These are phyloP conservation scores for Boletellus ananas DNA, from an alignment of 768 basidiomycete species.

Conservation along the genomic window DNA sequence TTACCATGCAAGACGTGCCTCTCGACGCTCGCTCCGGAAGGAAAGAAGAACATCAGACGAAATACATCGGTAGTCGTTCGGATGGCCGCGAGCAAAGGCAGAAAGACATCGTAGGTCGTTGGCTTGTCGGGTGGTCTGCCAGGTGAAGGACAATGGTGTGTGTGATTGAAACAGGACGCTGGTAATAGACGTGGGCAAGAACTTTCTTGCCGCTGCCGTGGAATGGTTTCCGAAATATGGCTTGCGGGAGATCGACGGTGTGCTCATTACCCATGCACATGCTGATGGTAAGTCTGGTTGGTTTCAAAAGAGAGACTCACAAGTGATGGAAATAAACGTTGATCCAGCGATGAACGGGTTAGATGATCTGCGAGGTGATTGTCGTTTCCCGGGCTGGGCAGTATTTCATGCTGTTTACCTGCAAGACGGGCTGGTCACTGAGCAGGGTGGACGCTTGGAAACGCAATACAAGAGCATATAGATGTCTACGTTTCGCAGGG, in stretches of 20 bases:
- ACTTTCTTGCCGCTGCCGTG: conserved; percentile 57
- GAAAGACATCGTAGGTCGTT: conserved; percentile 45
- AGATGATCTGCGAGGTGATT: conserved; percentile 79
- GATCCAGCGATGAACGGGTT: conserved; percentile 79
- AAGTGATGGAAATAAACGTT: conserved; percentile 3
- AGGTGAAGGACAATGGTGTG: neutral
- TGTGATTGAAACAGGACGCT: conserved; percentile 51
- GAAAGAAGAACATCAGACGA: conserved; percentile 79
- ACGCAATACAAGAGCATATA: conserved; percentile 64
- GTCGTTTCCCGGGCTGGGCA: neutral
- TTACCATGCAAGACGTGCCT: conserved; percentile 61
- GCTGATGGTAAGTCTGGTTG: conserved; percentile 55
- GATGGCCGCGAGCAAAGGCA: conserved; percentile 35
- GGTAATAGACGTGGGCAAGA: conserved; percentile 84
- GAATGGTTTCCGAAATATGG: conserved; percentile 70
- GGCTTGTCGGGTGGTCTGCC: neutral
- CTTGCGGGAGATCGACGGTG: conserved; percentile 64
- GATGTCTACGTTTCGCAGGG: conserved; percentile 67
- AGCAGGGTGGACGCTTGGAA: conserved; percentile 68
- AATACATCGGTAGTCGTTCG: conserved; percentile 76
- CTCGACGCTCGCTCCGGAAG: conserved; percentile 62
- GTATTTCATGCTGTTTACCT: conserved; percentile 3
- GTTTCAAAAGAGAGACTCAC: neutral
- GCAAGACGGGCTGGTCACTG: neutral
- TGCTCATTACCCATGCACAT: conserved; percentile 86